A percentile compares a stretch with the other conserved stretches of the same genome.
These are phyloP conservation scores for Cladosporium sp. DNA, from an alignment of 2,329 filamentous ascomycete species.

Conservation along the genomic window DNA sequence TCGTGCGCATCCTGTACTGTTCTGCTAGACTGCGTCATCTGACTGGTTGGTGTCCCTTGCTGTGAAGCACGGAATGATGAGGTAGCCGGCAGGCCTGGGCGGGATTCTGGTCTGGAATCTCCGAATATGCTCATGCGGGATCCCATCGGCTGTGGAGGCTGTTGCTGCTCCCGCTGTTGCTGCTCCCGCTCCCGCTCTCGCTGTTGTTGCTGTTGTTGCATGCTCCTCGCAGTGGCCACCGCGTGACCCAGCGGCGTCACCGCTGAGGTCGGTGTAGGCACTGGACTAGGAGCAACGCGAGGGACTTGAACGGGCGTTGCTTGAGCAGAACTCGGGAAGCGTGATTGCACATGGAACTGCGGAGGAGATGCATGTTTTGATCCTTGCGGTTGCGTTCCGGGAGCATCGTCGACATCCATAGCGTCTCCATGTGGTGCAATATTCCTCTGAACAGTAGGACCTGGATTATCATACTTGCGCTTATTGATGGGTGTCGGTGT, in stretches of 20 bases:
- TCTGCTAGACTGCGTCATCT: slow-evolving; percentile 18
- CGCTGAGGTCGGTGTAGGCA: slow-evolving; percentile 20
- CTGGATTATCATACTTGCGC: slow-evolving; percentile 44
- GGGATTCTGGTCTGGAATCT: slow-evolving; percentile 27
- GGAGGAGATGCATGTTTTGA: slow-evolving; percentile 38
- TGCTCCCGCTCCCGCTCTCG: slow-evolving; percentile 4
- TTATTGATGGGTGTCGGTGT: slow-evolving; percentile 46
- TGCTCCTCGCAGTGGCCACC: slow-evolving; percentile 20
- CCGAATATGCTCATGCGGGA: slow-evolving; percentile 29
- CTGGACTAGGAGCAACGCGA: slow-evolving; percentile 26
- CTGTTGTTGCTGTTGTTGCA: slow-evolving; percentile 14
- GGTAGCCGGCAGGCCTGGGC: slow-evolving; percentile 18
- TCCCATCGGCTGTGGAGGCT: slow-evolving; percentile 23
- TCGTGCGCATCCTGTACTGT: slow-evolving; percentile 16
- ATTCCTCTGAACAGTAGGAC: slow-evolving; percentile 35
- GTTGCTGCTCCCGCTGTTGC: not conserved
- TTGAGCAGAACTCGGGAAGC: slow-evolving; percentile 29
- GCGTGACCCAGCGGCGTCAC: slow-evolving; percentile 19
- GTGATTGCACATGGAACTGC: slow-evolving; percentile 23
- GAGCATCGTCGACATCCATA: slow-evolving; percentile 37
- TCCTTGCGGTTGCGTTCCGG: slow-evolving; percentile 18
- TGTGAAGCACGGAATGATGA: slow-evolving; percentile 18
- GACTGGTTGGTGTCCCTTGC: slow-evolving; percentile 20
- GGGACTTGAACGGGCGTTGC: slow-evolving; percentile 27
- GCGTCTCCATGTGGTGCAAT: slow-evolving; percentile 42